phyloP scores from a whole-genome alignment of 495 filamentous ascomycete genomes.

The Penicillium pancosmium region DNA sequence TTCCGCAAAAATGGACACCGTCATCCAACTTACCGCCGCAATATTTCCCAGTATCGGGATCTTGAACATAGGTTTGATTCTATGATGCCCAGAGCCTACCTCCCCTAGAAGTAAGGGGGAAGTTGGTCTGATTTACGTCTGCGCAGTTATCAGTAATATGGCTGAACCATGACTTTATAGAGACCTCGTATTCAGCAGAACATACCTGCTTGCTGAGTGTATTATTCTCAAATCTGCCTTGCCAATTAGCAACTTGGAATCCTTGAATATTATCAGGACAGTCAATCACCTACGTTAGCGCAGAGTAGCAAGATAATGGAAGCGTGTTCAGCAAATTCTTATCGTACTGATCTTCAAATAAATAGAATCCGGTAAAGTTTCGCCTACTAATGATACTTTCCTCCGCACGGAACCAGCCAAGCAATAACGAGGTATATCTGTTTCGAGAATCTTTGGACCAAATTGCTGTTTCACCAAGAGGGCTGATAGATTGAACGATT shows the following conservation, averaged over 20 bases:
- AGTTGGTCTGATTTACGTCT: too few relatives aligned
- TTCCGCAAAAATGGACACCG: too few relatives aligned
- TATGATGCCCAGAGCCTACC: too few relatives aligned
- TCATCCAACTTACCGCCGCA: too few relatives aligned
- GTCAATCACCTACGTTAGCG: background rate
- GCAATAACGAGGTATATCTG: slow-evolving; percentile 11
- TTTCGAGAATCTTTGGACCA: slow-evolving; percentile 21
- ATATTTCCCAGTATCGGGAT: too few relatives aligned
- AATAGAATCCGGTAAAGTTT: slow-evolving; percentile 2
- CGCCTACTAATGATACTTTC: slow-evolving; percentile 2
- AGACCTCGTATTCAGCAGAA: background rate
- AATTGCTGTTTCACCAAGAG: slow-evolving; percentile 21
- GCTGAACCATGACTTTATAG: background rate
- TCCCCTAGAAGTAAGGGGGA: too few relatives aligned
- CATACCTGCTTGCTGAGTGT: slow-evolving; percentile 13
- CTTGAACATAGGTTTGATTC: too few relatives aligned
- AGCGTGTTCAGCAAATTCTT: background rate
- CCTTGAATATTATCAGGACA: background rate
- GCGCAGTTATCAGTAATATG: too few relatives aligned
- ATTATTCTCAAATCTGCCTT: slow-evolving; percentile 9
- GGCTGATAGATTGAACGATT: slow-evolving; percentile 64
- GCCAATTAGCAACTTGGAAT: background rate
- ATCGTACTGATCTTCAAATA: background rate
- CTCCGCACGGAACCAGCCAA: slow-evolving; percentile 5
- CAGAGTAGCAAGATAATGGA: background rate